A percentile compares a stretch with the other conserved stretches of the same genome.
phyloP scores from a whole-genome alignment of 352 stramenopile genomes.

The Pythium aquatile region DNA sequence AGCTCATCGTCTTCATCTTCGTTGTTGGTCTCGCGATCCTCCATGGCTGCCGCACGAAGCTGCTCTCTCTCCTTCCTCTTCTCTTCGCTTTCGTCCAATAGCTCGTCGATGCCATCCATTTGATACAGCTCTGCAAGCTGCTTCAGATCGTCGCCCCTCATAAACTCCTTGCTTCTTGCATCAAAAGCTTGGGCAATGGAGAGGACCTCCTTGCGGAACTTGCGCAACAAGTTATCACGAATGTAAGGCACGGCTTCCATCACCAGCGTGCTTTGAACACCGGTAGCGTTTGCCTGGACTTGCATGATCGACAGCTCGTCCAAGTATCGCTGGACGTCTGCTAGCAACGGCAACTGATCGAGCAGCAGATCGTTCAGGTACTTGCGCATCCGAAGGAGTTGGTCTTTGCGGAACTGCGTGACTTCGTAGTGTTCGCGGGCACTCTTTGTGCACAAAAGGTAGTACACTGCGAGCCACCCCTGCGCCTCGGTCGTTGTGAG shows the following conservation, averaged over 20 bases:
- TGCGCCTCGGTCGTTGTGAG: conserved; percentile 94
- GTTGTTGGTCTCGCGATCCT: neutral
- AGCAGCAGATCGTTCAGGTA: conserved; percentile 94
- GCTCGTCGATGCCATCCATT: conserved; percentile 75
- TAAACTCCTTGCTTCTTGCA: conserved; percentile 37
- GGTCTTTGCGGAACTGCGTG: conserved; percentile 92
- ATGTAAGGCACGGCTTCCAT: conserved; percentile 82
- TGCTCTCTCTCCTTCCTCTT: conserved; percentile 15
- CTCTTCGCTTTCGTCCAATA: conserved; percentile 46
- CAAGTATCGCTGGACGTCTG: conserved; percentile 92
- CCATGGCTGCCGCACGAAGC: conserved; percentile 2
- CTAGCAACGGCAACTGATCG: conserved; percentile 94
- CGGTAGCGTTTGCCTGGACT: conserved; percentile 31
- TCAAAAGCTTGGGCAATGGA: conserved; percentile 53
- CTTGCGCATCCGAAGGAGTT: conserved; percentile 92
- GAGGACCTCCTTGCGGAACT: conserved; percentile 37
- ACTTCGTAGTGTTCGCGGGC: conserved; percentile 93
- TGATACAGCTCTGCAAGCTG: conserved; percentile 75
- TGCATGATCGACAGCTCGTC: conserved; percentile 95
- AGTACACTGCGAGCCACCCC: conserved; percentile 94
- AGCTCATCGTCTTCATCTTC: conserved; percentile 19
- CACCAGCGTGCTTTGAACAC: conserved; percentile 51
- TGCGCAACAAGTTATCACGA: conserved; percentile 48
- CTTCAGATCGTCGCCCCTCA: conserved; percentile 57
- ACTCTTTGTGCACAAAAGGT: conserved; percentile 91